Evolutionary conservation across 1,284 basidiomycete genomes (phyloP).

Genomic region (Ustilago lituana): DNA sequence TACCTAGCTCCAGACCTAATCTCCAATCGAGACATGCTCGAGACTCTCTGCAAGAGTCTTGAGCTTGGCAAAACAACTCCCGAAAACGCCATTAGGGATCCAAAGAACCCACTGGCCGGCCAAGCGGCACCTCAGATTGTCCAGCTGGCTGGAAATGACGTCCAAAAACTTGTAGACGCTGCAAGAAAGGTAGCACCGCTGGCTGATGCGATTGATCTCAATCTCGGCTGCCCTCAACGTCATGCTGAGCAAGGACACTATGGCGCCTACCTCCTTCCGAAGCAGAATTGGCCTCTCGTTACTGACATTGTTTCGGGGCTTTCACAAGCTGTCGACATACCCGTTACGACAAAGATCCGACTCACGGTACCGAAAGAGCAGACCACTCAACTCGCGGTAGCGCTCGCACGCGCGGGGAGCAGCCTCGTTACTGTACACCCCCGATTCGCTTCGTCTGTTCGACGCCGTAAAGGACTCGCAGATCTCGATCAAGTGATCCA

Average conservation of each 20-base stretch:
- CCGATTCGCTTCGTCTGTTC: constrained; percentile 75
- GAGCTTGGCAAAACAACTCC: constrained; percentile 33
- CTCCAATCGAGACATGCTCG: constrained; percentile 24
- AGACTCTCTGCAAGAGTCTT: constrained; percentile 36
- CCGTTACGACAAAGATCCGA: constrained; percentile 74
- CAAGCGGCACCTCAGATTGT: constrained; percentile 72
- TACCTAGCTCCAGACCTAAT: constrained; percentile 40
- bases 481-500: constrained; percentile 73
- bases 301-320: constrained; percentile 73
- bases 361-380: constrained; percentile 70
- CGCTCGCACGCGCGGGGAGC: constrained; percentile 74
- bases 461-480: constrained; percentile 76
- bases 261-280: constrained; percentile 77
- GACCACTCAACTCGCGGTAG: constrained; percentile 73
- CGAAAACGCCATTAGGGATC: constrained; percentile 11
- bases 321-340: constrained; percentile 68
- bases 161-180: constrained; percentile 73
- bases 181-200: constrained; percentile 72
- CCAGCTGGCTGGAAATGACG: constrained; percentile 78
- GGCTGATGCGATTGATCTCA: constrained; percentile 73
- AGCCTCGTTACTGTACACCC: constrained; percentile 78
- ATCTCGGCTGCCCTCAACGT: constrained; percentile 78
- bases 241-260: constrained; percentile 75
- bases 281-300: constrained; percentile 76
- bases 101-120: constrained; percentile 1